Percentiles rank a stretch among this genome's conserved stretches.
phyloP scores from a whole-genome alignment of 2,329 filamentous ascomycete species.

The Chaetomium olivaceum region DNA sequence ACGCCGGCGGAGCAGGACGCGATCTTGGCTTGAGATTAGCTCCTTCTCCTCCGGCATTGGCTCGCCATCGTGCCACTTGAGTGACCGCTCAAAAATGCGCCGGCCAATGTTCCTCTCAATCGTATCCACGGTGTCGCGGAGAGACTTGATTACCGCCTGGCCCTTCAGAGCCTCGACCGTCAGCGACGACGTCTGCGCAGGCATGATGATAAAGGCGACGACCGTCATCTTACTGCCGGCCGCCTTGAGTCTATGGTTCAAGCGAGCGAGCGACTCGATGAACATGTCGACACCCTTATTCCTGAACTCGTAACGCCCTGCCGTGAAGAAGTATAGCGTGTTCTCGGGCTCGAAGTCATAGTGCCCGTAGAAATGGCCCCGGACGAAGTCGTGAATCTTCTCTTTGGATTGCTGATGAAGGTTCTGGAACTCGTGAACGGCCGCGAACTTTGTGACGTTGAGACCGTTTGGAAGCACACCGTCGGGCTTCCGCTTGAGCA shows the following conservation, averaged over 20 bases:
- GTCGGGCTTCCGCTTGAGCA: conserved; percentile 96
- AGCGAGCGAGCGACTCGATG: conserved; percentile 88
- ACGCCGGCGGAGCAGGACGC: conserved; percentile 84
- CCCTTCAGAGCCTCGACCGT: conserved; percentile 95
- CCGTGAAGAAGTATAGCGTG: conserved; percentile 96
- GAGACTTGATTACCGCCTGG: conserved; percentile 94
- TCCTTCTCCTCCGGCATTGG: conserved; percentile 96
- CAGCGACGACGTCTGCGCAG: conserved; percentile 89
- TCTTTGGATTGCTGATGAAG: conserved; percentile 94
- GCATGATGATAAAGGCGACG: conserved; percentile 98
- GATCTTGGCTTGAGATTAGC: conserved; percentile 86
- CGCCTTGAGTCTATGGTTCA: conserved; percentile 90
- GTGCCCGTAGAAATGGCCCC: conserved; percentile 97
- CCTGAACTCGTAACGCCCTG: conserved; percentile 93
- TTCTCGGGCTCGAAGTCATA: conserved; percentile 97
- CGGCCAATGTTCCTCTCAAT: conserved; percentile 92
- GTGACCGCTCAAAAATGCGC: conserved; percentile 88
- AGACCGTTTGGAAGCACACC: conserved; percentile 94
- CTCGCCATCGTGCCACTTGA: conserved; percentile 94
- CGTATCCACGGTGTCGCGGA: conserved; percentile 87
- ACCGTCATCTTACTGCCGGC: conserved; percentile 88
- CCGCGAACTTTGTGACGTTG: conserved; percentile 98
- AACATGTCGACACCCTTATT: conserved; percentile 99
- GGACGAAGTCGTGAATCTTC: conserved; percentile 97
- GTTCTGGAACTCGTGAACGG: conserved; percentile 98